phyloP scores from a whole-genome alignment of 1,139 yeast species.

The Protomyces macrosporus region DNA sequence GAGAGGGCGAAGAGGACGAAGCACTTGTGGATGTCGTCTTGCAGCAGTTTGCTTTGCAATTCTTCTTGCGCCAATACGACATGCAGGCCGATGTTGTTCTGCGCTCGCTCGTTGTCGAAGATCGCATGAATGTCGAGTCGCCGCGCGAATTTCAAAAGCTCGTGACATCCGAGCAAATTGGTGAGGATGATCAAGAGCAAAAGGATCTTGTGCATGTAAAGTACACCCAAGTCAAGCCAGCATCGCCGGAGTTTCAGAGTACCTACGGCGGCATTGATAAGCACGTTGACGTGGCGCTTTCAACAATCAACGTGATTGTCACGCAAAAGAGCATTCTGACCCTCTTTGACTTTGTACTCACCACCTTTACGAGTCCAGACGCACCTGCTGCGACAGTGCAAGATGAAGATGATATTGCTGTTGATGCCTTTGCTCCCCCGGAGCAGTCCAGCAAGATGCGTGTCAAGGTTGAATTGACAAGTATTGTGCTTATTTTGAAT shows the following conservation, averaged over 20 bases:
- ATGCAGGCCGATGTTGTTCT: constrained; percentile 64
- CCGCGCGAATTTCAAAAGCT: constrained; percentile 62
- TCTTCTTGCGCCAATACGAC: constrained; percentile 54
- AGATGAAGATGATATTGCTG: constrained; percentile 44
- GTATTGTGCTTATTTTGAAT: constrained; percentile 68
- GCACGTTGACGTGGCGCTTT: constrained; percentile 64
- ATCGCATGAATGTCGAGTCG: constrained; percentile 62
- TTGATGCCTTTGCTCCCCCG: constrained; percentile 39
- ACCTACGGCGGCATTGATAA: constrained; percentile 64
- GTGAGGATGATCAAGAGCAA: constrained; percentile 38
- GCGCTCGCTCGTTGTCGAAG: constrained; percentile 64
- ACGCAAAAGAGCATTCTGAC: constrained; percentile 76
- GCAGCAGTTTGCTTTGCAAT: constrained; percentile 56
- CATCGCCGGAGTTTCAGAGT: constrained; percentile 52
- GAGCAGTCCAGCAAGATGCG: constrained; percentile 47
- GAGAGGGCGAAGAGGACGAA: constrained; percentile 42
- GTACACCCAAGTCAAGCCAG: constrained; percentile 54
- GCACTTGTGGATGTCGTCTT: constrained; percentile 69
- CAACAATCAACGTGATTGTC: constrained; percentile 71
- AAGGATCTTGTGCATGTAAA: constrained; percentile 57
- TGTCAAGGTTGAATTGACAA: constrained; percentile 62
- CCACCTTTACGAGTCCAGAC: constrained; percentile 63
- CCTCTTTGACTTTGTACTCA: constrained; percentile 69
- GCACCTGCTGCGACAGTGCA: neutral
- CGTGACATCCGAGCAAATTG: constrained; percentile 59